Conservation (phyloP, 257 asterid species). For the Scutellaria barbata region DNA sequence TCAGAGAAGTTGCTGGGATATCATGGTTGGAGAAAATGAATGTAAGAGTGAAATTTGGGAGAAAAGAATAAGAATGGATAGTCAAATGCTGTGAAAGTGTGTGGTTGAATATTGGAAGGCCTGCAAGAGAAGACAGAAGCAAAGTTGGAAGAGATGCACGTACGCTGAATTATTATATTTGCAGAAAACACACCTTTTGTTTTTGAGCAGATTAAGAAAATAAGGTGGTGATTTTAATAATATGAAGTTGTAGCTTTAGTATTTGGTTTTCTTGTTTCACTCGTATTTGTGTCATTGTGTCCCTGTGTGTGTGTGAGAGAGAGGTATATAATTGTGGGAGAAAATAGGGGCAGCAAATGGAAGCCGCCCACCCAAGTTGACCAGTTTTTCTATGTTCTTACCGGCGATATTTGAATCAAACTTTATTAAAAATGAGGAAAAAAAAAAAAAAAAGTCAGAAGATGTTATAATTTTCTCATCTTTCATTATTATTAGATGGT, state of each 20-base stretch:
- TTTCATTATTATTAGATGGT: background rate
- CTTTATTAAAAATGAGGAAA: background rate
- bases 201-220: background rate
- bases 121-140: constrained; percentile 57
- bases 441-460: constrained; percentile 12
- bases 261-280: constrained; percentile 17
- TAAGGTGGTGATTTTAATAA: constrained; percentile 1
- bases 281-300: background rate
- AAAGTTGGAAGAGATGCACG: constrained; percentile 63
- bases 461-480: background rate
- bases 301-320: constrained; percentile 26
- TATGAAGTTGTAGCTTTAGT: background rate
- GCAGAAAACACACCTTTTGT: constrained; percentile 1
- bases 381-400: constrained; percentile 47
- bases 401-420: constrained; percentile 43
- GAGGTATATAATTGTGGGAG: constrained; percentile 27
- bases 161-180: constrained; percentile 37
- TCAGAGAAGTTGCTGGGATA: constrained; percentile 38
- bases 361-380: constrained; percentile 84
- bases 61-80: constrained; percentile 25
- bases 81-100: constrained; percentile 47
- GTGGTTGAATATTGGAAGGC: constrained; percentile 63
- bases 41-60: constrained; percentile 29
- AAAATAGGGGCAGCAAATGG: constrained; percentile 25
- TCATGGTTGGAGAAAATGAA: constrained; percentile 40